Base-by-base conservation (phyloP, 2,329 filamentous ascomycete genomes). In the Lasiodiplodia sp. region DNA sequence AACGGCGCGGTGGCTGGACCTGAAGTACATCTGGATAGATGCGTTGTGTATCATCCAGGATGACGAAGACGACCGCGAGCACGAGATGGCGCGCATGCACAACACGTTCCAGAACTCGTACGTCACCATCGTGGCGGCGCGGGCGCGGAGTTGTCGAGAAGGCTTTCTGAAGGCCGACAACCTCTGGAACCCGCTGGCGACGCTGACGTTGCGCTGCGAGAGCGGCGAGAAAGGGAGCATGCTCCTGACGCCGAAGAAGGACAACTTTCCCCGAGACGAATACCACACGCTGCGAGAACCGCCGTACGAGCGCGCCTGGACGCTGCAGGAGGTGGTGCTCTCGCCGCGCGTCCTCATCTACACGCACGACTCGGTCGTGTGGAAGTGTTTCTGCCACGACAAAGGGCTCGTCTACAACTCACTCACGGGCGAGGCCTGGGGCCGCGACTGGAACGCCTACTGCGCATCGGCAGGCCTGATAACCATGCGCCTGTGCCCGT, bases 361-460 rank as follows among this genome's bases (percentile, higher is more conserved):
- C 56, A 47, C 44, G 16, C 67, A 51, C 28, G 44, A 65, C 18
- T 53, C n/a, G 25, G 11, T 64, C 3, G 49, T 68, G 25, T 68
- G 40, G 44, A 68, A 68, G 40, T 68, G 56, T 40, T 34, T 68
- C 34, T 25, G 38, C 28, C 38, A 52, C 66, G 55, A 62, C 7
- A 21, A 34, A 8, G 53, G 53, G 7, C 25, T 37, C 18, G 18
- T 56, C 31, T 34, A 34, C 53, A 37, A 56, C 28, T 34, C 53
- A 8, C 16, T 34, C 28, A 56, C 53, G 4, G 52, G 51, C 40
- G 55, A 63, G 34, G 37, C 18, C 8, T 18, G 16, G 18, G 23
- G 40, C 8, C 47, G 31, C 34, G 55, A 68, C 66, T 68, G 66
- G 66, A 68, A 68, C 40, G 56, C 21, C 25, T 68, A 68, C 52